Conservation (phyloP, 2,329 filamentous ascomycete genomes). For the Lasiodiplodia gonubiensis region DNA sequence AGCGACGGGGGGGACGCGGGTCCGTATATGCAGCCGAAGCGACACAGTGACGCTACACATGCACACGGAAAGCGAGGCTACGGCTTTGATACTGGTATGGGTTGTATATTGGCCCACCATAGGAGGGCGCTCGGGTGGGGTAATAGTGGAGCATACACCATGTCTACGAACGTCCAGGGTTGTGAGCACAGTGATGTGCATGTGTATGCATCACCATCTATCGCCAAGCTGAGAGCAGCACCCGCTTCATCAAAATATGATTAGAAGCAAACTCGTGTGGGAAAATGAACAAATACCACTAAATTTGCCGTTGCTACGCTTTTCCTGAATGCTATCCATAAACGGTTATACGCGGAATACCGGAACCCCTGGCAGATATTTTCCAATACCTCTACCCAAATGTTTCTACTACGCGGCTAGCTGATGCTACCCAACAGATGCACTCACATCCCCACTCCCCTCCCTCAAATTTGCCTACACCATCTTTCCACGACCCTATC, state of each 20-base stretch:
- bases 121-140: not conserved
- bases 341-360: too few species aligned
- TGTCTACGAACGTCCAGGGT: not conserved
- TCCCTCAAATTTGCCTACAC: constrained; percentile 56
- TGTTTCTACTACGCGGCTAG: too few species aligned
- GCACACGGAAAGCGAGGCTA: not conserved
- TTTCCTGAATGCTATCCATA: too few species aligned
- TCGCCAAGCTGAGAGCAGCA: not conserved
- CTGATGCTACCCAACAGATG: too few species aligned
- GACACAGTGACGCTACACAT: not conserved
- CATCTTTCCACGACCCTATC: constrained; percentile 68
- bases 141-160: not conserved
- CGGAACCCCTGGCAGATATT: too few species aligned
- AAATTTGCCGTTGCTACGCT: too few species aligned
- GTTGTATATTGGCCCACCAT: not conserved
- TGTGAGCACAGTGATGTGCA: not conserved
- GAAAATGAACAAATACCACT: too few species aligned
- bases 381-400: not conserved
- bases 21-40: not conserved
- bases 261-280: too few species aligned
- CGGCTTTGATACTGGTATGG: not conserved
- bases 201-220: not conserved
- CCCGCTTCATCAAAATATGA: too few species aligned
- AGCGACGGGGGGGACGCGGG: not conserved
- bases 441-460: not conserved